Evolutionary conservation across 2,329 filamentous ascomycete genomes (phyloP).

Genomic region (Colletotrichum musicola): DNA sequence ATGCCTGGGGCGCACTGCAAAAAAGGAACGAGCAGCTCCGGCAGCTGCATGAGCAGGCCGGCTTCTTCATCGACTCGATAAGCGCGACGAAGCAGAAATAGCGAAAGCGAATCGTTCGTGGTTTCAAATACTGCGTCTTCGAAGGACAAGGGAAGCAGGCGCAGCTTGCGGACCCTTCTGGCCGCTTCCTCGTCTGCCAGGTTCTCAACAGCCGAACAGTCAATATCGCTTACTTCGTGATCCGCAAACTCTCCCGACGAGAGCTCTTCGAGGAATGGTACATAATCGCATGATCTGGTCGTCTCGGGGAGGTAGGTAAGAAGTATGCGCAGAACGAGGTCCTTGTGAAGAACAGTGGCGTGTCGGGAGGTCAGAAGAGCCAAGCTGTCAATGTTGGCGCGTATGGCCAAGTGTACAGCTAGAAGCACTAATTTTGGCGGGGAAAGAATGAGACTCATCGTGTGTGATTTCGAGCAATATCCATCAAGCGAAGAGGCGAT

Average conservation of each 20-base stretch:
- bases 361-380: conserved; percentile 70
- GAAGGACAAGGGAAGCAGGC: conserved; percentile 69
- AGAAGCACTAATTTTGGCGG: conserved; percentile 79
- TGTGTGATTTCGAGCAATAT: conserved; percentile 40
- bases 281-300: conserved; percentile 72
- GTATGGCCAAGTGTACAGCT: conserved; percentile 76
- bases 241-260: conserved; percentile 60
- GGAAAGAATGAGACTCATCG: conserved; percentile 63
- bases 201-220: conserved; percentile 67
- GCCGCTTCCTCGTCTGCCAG: conserved; percentile 73
- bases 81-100: conserved; percentile 77
- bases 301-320: conserved; percentile 84
- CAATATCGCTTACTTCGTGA: conserved; percentile 59
- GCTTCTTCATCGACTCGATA: conserved; percentile 78
- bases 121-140: conserved; percentile 60
- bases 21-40: conserved; percentile 77
- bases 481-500: conserved; percentile 16
- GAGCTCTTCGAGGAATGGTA: conserved; percentile 71
- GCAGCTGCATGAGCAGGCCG: conserved; percentile 77
- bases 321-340: conserved; percentile 78
- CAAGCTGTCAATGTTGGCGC: conserved; percentile 74
- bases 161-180: conserved; percentile 74
- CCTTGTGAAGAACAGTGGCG: conserved; percentile 69
- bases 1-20: conserved; percentile 71
- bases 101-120: conserved; percentile 66